A percentile compares a stretch with the other conserved stretches of the same genome.
These are phyloP conservation scores for Pecoramyces ruminantium DNA, from an alignment of 192 early-diverging fungal genomes.

Conservation along the genomic window DNA sequence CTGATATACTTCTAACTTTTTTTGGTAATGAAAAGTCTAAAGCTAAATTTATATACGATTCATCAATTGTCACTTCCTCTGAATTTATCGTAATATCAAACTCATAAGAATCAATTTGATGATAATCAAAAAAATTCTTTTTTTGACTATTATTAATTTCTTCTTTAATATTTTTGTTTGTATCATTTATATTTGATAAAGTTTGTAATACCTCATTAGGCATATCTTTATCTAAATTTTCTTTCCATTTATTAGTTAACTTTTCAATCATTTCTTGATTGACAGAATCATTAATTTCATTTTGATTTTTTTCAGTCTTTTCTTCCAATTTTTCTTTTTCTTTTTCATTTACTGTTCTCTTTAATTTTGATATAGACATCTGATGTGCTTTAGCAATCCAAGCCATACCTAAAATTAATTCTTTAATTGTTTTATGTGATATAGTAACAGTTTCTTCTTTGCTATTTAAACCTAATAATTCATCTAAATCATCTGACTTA, in stretches of 20 bases:
- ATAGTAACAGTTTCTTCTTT: neutral
- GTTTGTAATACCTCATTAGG: neutral
- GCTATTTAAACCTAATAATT: neutral
- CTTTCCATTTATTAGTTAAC: neutral
- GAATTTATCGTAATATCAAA: neutral
- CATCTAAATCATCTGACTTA: neutral
- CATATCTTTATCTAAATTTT: neutral
- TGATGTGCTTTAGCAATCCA: neutral
- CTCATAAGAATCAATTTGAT: neutral
- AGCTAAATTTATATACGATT: neutral
- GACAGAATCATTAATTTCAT: neutral
- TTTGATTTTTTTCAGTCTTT: neutral
- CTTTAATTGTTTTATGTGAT: neutral
- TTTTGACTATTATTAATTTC: neutral
- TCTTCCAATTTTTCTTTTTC: neutral
- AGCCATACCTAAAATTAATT: neutral
- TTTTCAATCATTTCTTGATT: neutral
- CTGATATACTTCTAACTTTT: neutral
- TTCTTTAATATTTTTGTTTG: neutral
- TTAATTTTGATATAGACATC: neutral
- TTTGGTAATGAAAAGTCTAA: neutral
- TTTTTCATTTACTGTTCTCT: neutral
- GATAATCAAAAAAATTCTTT: neutral
- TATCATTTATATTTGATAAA: neutral
- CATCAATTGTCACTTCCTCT: neutral